Percentiles rank a stretch among this genome's conserved stretches.
phyloP scores from a whole-genome alignment of 2,329 filamentous ascomycete species.

The Xylariaceae sp. region DNA sequence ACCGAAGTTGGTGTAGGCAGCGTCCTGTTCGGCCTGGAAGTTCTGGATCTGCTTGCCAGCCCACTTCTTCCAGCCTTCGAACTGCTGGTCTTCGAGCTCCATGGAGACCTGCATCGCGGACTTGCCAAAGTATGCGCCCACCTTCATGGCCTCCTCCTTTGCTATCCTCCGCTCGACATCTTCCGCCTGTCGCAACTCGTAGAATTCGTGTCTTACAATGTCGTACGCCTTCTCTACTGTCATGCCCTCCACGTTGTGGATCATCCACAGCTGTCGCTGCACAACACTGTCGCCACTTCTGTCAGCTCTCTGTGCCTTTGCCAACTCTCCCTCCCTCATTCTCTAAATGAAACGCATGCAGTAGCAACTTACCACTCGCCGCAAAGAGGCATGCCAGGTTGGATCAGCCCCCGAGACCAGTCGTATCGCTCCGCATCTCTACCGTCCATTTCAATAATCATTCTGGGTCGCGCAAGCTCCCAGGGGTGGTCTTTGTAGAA shows the following conservation, averaged over 20 bases:
- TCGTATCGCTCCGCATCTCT: constrained; percentile 70
- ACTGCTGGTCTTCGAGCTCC: constrained; percentile 72
- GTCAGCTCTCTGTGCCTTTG: constrained; percentile 4
- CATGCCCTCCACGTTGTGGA: constrained; percentile 57
- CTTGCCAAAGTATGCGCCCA: constrained; percentile 85
- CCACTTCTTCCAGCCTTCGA: constrained; percentile 70
- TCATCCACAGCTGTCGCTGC: constrained; percentile 83
- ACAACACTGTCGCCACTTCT: constrained; percentile 61
- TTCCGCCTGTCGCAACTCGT: constrained; percentile 72
- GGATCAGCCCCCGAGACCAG: constrained; percentile 71
- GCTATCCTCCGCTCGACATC: constrained; percentile 80
- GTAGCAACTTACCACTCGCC: constrained; percentile 68
- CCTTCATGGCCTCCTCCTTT: constrained; percentile 77
- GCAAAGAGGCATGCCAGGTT: constrained; percentile 69
- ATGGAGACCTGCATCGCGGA: constrained; percentile 69
- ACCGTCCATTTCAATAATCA: constrained; percentile 80
- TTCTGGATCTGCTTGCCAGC: constrained; percentile 26
- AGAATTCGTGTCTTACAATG: constrained; percentile 82
- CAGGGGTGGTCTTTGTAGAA: constrained; percentile 96
- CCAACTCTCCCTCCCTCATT: background rate
- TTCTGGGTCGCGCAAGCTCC: constrained; percentile 84
- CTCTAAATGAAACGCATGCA: background rate
- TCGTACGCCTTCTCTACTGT: constrained; percentile 73
- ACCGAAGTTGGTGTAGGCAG: constrained; percentile 27
- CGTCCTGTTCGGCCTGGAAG: constrained; percentile 24